Evolutionary conservation across 1,139 yeast species (phyloP).

Genomic region (Pichia sp.): DNA sequence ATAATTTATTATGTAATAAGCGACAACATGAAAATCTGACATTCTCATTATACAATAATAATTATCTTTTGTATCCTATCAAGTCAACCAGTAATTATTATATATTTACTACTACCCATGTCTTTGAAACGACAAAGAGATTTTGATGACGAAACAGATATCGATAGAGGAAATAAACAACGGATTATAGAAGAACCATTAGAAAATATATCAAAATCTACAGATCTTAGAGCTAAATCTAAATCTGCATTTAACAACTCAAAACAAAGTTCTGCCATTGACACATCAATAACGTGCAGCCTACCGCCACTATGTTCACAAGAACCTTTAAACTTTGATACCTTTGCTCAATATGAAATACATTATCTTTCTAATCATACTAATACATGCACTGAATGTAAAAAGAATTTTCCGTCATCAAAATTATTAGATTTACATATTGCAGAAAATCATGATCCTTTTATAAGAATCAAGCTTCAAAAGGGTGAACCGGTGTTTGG

Average conservation of each 20-base stretch:
- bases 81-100: no score
- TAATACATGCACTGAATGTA: conserved; percentile 40
- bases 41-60: no score
- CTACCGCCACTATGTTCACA: conserved; percentile 20
- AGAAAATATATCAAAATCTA: neutral
- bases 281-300: conserved; percentile 14
- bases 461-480: conserved; percentile 34
- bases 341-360: conserved; percentile 30
- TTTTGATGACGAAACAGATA: neutral
- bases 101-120: neutral
- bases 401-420: conserved; percentile 37
- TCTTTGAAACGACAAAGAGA: conserved; percentile 13
- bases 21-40: no score
- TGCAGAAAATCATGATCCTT: conserved; percentile 49
- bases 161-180: neutral
- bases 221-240: neutral
- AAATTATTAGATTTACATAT: conserved; percentile 41
- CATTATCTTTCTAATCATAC: conserved; percentile 32
- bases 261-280: neutral
- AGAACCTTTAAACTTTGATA: conserved; percentile 20
- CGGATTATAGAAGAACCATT: no score
- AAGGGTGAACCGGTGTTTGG: conserved; percentile 36
- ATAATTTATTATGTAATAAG: no score
- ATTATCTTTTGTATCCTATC: no score
- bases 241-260: no score